Conservation (phyloP, 306 rosid species). For the Acacia melanoxylon region DNA sequence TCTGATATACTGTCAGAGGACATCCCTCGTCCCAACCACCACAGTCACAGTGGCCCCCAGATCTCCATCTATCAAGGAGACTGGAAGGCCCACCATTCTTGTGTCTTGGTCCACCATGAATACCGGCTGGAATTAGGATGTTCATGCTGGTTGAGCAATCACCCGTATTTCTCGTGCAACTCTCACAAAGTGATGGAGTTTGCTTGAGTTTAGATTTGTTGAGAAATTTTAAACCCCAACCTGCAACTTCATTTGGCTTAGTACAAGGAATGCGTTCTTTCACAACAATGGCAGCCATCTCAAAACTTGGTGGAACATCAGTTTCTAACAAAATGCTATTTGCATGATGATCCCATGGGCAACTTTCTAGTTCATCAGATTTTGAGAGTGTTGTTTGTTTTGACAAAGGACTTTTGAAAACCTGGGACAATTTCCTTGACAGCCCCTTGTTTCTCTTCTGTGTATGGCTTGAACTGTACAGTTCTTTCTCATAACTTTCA, state of each 20-base stretch:
- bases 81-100: conserved; percentile 81
- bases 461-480: conserved; percentile 37
- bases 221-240: conserved; percentile 97
- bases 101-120: conserved; percentile 88
- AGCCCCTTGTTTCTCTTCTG: conserved; percentile 50
- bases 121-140: conserved; percentile 80
- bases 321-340: conserved; percentile 39
- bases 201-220: conserved; percentile 55
- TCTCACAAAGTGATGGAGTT: conserved; percentile 31
- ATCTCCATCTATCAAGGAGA: conserved; percentile 86
- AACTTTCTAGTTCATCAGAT: conserved; percentile 37
- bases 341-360: conserved; percentile 49
- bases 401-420: conserved; percentile 41
- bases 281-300: conserved; percentile 76
- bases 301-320: conserved; percentile 68
- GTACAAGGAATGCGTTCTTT: conserved; percentile 59
- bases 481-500: conserved; percentile 36
- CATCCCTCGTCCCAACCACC: conserved; percentile 99
- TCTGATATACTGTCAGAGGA: conserved; percentile 70
- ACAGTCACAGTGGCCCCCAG: conserved; percentile 85
- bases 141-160: conserved; percentile 65
- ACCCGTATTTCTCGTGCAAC: conserved; percentile 42
- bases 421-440: conserved; percentile 53
- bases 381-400: conserved; percentile 42
- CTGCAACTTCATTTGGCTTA: conserved; percentile 55